These are phyloP conservation scores for Globisporangium viniferum DNA, from an alignment of 352 stramenopile genomes.

Conservation along the genomic window DNA sequence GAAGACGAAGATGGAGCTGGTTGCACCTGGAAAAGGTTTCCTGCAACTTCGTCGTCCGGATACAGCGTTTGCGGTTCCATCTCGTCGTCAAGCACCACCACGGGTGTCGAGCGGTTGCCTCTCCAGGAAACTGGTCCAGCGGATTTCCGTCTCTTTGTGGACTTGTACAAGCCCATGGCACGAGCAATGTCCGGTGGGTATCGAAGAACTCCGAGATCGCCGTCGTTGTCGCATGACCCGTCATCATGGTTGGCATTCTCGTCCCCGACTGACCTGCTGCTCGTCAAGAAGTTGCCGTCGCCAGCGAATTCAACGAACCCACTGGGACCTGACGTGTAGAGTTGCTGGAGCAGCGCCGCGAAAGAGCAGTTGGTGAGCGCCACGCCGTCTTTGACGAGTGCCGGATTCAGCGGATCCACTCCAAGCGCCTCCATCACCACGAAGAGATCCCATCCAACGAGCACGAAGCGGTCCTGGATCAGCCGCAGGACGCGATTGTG, in stretches of 20 bases:
- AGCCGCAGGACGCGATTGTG: slow-evolving; percentile 28
- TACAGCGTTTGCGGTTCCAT: background rate
- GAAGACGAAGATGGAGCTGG: background rate
- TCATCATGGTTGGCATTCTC: background rate
- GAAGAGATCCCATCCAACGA: slow-evolving; percentile 38
- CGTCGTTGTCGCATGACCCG: background rate
- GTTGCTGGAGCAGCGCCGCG: background rate
- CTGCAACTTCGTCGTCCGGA: background rate
- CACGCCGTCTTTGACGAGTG: background rate
- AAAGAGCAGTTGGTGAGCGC: slow-evolving; percentile 6
- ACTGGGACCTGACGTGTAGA: background rate
- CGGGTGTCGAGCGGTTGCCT: slow-evolving; percentile 1
- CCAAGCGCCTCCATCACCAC: slow-evolving; percentile 32
- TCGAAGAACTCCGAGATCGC: background rate
- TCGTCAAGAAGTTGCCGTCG: background rate
- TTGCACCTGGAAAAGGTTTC: background rate
- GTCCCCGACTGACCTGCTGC: background rate
- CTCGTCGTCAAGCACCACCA: slow-evolving; percentile 10
- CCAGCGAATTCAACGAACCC: background rate
- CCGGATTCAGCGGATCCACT: slow-evolving; percentile 23
- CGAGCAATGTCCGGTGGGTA: slow-evolving; percentile 14
- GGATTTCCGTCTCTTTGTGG: background rate
- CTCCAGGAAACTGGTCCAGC: background rate
- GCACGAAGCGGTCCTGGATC: slow-evolving; percentile 29
- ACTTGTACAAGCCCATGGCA: slow-evolving; percentile 16